Conservation (phyloP, 306 rosid genomes). For the Vigna radiata region DNA sequence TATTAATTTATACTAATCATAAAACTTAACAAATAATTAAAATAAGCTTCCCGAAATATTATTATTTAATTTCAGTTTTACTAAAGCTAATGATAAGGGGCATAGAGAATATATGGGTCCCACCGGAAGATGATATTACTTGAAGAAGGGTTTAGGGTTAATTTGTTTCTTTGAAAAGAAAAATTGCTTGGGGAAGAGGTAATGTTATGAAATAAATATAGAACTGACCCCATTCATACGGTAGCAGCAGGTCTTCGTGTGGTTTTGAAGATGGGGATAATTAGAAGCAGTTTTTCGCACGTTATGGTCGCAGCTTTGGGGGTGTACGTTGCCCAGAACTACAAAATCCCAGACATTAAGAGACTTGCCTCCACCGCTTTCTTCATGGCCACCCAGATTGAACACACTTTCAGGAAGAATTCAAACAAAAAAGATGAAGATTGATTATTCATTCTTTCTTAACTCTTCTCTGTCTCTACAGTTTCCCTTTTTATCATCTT, state of each 20-base stretch:
- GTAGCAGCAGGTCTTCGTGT: neutral
- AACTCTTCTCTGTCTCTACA: neutral
- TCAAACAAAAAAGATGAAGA: neutral
- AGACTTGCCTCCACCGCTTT: constrained; percentile 31
- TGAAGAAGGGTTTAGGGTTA: constrained; percentile 26
- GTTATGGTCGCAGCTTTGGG: constrained; percentile 7
- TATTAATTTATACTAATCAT: too few relatives aligned
- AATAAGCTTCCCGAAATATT: too few relatives aligned
- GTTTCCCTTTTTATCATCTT: neutral
- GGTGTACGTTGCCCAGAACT: constrained; percentile 41
- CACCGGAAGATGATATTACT: neutral
- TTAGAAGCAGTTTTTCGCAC: constrained; percentile 24
- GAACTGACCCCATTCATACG: neutral
- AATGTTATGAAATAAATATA: neutral
- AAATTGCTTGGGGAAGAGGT: constrained; percentile 36
- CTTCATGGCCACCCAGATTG: constrained; percentile 19
- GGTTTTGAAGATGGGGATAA: constrained; percentile 23
- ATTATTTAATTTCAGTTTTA: neutral
- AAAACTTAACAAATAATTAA: too few relatives aligned
- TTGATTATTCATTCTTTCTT: neutral
- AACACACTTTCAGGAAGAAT: constrained; percentile 39
- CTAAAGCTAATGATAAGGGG: neutral
- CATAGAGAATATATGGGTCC: neutral
- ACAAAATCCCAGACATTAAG: constrained; percentile 25
- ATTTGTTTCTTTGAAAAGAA: neutral